Evolutionary conservation across 768 basidiomycete genomes (phyloP).

Genomic region (Phylloporus sp.): DNA sequence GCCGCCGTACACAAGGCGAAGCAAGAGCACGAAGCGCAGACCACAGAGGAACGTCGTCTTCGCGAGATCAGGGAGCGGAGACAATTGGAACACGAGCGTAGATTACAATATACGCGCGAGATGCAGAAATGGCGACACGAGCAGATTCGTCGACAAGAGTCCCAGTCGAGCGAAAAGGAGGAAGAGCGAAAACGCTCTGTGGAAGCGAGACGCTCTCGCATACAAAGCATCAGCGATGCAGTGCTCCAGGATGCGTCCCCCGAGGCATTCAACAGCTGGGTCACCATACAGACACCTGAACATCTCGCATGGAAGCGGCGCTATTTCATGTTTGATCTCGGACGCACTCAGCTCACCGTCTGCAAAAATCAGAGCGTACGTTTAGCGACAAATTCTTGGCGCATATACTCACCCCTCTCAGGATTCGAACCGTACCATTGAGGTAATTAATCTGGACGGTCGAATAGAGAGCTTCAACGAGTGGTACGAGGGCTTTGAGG

Average conservation of each 20-base stretch:
- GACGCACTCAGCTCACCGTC: conserved; percentile 39
- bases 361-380: conserved; percentile 50
- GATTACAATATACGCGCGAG: conserved; percentile 46
- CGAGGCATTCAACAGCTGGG: conserved; percentile 49
- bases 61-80: conserved; percentile 46
- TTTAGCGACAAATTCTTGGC: not conserved
- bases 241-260: conserved; percentile 39
- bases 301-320: conserved; percentile 57
- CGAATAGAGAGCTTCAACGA: conserved; percentile 47
- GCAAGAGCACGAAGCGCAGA: conserved; percentile 37
- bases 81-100: conserved; percentile 41
- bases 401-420: conserved; percentile 11
- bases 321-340: conserved; percentile 52
- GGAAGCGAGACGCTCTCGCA: conserved; percentile 35
- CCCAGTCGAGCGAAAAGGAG: conserved; percentile 41
- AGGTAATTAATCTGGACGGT: conserved; percentile 43
- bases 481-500: conserved; percentile 65
- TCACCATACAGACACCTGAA: conserved; percentile 53
- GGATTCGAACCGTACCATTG: conserved; percentile 28
- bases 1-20: conserved; percentile 32
- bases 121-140: conserved; percentile 51
- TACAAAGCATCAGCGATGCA: conserved; percentile 42
- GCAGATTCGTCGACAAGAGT: conserved; percentile 41
- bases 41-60: conserved; percentile 43
- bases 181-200: conserved; percentile 39